Evolutionary conservation across 2,329 filamentous ascomycete genomes (phyloP).

Genomic region (Monilinia laxa): DNA sequence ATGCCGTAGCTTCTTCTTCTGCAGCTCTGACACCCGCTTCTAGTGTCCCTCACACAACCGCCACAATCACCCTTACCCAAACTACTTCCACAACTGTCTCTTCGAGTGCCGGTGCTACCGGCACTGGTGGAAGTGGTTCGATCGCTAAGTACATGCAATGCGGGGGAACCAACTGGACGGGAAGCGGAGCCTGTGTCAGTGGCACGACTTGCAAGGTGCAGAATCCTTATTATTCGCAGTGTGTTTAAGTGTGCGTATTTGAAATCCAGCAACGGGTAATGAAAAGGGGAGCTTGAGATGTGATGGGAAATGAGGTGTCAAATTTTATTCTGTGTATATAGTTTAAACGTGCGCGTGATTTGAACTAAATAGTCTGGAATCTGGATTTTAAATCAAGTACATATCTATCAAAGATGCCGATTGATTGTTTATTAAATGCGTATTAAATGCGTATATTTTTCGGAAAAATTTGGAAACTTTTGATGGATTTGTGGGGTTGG

Average conservation of each 20-base stretch:
- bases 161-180: constrained; percentile 35
- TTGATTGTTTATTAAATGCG: too few species aligned
- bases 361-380: not conserved
- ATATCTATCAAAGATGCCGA: not conserved
- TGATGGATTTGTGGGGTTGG: too few species aligned
- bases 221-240: constrained; percentile 36
- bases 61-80: not conserved
- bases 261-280: not conserved
- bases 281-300: too few species aligned
- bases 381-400: not conserved
- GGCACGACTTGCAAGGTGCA: constrained; percentile 32
- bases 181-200: constrained; percentile 32
- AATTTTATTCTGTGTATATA: constrained; percentile 13
- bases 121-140: constrained; percentile 7
- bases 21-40: not conserved
- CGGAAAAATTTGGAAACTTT: too few species aligned
- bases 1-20: not conserved
- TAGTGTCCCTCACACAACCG: constrained; percentile 1
- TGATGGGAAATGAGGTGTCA: not conserved
- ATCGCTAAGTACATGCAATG: constrained; percentile 33
- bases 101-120: constrained; percentile 10
- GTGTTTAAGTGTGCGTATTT: constrained; percentile 26
- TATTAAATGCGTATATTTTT: too few species aligned
- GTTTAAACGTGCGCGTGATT: not conserved
- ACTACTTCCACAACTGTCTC: not conserved